A percentile compares a stretch with the other conserved stretches of the same genome.
phyloP scores from a whole-genome alignment of 148 eudicot species.

The Amaranthus hypochondriacus region DNA sequence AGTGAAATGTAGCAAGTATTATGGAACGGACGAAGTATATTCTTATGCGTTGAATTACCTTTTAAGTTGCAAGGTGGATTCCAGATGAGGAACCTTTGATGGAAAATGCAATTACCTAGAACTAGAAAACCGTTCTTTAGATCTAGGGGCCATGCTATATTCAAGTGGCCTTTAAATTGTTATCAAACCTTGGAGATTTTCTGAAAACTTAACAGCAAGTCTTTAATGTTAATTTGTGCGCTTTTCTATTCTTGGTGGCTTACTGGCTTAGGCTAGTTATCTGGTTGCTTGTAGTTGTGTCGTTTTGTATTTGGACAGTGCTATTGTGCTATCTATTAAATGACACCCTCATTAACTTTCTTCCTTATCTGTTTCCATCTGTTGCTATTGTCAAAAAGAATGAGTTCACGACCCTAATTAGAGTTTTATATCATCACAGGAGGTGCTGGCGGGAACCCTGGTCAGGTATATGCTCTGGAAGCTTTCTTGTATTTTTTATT shows the following conservation, averaged over 20 bases:
- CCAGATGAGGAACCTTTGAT: neutral
- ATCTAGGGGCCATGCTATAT: neutral
- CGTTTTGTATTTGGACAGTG: neutral
- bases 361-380: neutral
- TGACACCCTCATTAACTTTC: too few species aligned
- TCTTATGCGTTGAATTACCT: neutral
- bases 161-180: neutral
- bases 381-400: neutral
- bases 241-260: neutral
- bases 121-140: neutral
- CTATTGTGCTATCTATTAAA: neutral
- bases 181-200: neutral
- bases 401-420: neutral
- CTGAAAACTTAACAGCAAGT: neutral
- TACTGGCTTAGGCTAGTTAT: neutral
- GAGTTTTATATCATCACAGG: slow-evolving; percentile 26
- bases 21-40: too few species aligned
- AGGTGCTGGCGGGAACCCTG: slow-evolving; percentile 25
- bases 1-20: too few species aligned
- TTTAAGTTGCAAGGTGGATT: neutral
- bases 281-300: neutral
- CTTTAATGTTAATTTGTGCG: neutral
- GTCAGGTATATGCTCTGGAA: slow-evolving; percentile 36
- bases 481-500: neutral
- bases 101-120: neutral